Base-by-base conservation (phyloP, 108 stramenopile species). In the Pseudonitzschia multiseries region DNA sequence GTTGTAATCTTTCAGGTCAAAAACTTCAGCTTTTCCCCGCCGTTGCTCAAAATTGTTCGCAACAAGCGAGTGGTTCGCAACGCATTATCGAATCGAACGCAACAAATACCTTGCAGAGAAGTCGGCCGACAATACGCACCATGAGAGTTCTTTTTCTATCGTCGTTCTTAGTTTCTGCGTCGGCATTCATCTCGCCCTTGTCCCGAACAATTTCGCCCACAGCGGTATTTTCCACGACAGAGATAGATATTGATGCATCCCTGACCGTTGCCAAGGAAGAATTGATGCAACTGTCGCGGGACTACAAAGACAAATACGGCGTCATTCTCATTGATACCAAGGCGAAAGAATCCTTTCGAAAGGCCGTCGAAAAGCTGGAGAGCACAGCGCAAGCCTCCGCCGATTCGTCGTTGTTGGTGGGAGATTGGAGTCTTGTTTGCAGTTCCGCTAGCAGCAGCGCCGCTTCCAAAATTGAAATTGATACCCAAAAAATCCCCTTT, bases 371-470 rank as follows among this genome's bases (percentile, higher is more conserved):
- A 54, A 69, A 74, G 41, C 56, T 86, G 0, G 80, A 85, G 60
- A 51, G 56, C 9, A 48, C 57, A 4, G 68, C 67, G 46, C 79
- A 68, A 18, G 78, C 54, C 20, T 63, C 76, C 0, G 21, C 63
- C 17, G 69, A 51, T 20, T 24, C 65, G 20, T 31, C 28, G 12
- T 17, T 69, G 33, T 29, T 86, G 53, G 53, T 89, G 24, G 90
- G 92, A 10, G 86, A 93, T 65, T 93, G 92, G 92, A 86, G 71
- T 1, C 64, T 93, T 63, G 53, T 90, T 9, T 82, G 79, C 57
- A 81, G 87, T 15, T 83, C 87, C 13, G 77, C 83, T 32, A 74
- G 72, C 8, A 60, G 31, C 21, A 9, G n/a, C 18, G 48, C 71
- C 17, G n/a, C 65, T 8, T 22, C 59, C 24, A 41, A 68, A 40